phyloP scores from a whole-genome alignment of 306 rosid species.

The Luffa acutangula region DNA sequence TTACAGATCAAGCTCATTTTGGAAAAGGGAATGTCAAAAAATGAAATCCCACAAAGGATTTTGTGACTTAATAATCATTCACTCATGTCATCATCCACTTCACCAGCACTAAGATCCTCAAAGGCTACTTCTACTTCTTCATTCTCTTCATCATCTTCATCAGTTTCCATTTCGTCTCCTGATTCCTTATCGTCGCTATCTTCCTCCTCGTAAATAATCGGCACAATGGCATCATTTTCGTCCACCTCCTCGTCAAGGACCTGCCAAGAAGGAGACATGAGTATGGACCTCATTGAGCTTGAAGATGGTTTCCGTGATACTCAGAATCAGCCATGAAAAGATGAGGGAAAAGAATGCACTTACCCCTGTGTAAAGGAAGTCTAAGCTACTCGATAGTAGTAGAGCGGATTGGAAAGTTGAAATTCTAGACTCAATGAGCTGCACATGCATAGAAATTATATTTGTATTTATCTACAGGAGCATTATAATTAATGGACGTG shows the following conservation, averaged over 20 bases:
- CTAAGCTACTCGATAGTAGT: conserved; percentile 59
- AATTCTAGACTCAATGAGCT: conserved; percentile 71
- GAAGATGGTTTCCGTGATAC: background rate
- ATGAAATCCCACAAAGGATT: background rate
- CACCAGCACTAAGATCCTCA: conserved; percentile 33
- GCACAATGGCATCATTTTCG: conserved; percentile 26
- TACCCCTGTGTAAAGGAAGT: conserved; percentile 50
- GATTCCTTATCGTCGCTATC: conserved; percentile 48
- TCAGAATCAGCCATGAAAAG: background rate
- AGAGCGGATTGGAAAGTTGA: conserved; percentile 54
- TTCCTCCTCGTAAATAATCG: conserved; percentile 48
- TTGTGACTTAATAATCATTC: conserved; percentile 6
- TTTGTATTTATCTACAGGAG: background rate
- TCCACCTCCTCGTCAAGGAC: conserved; percentile 42
- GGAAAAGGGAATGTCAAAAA: background rate
- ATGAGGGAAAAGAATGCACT: conserved; percentile 11
- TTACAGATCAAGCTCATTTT: background rate
- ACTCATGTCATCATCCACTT: conserved; percentile 34
- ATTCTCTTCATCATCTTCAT: conserved; percentile 27
- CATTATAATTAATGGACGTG: background rate
- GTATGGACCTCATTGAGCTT: background rate
- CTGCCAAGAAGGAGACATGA: conserved; percentile 19
- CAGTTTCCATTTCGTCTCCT: conserved; percentile 62
- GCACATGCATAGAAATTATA: conserved; percentile 14
- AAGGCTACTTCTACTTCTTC: conserved; percentile 18